These are phyloP conservation scores for Choanephora cucurbitarum DNA, from an alignment of 371 early-diverging fungal species.

Conservation along the genomic window DNA sequence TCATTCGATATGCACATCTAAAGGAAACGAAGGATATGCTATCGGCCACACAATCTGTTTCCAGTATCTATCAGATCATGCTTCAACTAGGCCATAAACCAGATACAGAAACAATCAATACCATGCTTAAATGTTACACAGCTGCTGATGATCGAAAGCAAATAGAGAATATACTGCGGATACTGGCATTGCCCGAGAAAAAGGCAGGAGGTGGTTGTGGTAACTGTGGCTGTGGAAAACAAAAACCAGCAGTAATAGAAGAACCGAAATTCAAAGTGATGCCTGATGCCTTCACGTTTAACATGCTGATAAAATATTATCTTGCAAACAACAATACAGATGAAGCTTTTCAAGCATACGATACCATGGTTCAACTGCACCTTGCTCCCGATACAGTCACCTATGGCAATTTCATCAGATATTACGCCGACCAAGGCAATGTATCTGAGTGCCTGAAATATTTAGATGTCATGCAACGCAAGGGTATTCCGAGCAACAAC, in stretches of 20 bases:
- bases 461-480: constrained; percentile 29
- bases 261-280: constrained; percentile 8
- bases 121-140: constrained; percentile 23
- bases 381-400: constrained; percentile 26
- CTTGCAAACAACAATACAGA: constrained; percentile 17
- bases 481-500: constrained; percentile 28
- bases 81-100: constrained; percentile 19
- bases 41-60: constrained; percentile 13
- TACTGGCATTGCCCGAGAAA: constrained; percentile 16
- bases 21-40: constrained; percentile 17
- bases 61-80: constrained; percentile 21
- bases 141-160: constrained; percentile 24
- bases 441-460: constrained; percentile 27
- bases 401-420: constrained; percentile 28
- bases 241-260: neutral
- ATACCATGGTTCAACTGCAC: constrained; percentile 25
- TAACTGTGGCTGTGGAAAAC: constrained; percentile 9
- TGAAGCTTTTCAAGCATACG: constrained; percentile 31
- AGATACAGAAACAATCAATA: constrained; percentile 22
- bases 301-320: constrained; percentile 28
- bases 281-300: constrained; percentile 32
- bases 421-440: constrained; percentile 24
- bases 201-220: constrained; percentile 25
- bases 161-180: constrained; percentile 24
- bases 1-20: constrained; percentile 14